Base-by-base conservation (phyloP, 2,329 filamentous ascomycete species). In the Alternaria brassicicola region DNA sequence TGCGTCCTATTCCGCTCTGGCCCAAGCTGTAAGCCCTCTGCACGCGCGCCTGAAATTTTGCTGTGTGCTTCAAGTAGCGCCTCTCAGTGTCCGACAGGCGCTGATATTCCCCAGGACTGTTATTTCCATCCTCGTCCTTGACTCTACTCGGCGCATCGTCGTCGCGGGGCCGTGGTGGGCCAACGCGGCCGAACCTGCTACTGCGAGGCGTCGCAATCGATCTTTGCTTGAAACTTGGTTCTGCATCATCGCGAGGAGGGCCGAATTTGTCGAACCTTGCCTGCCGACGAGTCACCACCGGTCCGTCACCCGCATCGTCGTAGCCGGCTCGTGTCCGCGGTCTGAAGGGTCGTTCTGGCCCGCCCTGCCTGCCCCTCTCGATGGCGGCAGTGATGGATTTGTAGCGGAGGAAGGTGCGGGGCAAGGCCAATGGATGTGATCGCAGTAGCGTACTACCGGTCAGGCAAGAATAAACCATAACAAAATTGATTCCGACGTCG, bases 341-440 rank as follows among this genome's bases (percentile, higher is more conserved):
- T 56, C 46, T 52, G 8, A 52, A 56, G 25, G 64, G 57, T 15
- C 59, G 55, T 10, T 62, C 56, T 23, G 60, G 57, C 15, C 59
- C 52, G 17, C 60, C 52, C 15, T 57, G 63, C 53, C 62, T 64
- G 49, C 67, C 72, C 62, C 69, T 63, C 59, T 75, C 73, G 57
- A 76, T 75, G 39, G 72, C 66, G 8, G 70, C 69, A 36, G 66
- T 70, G 42, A 76, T 63, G 33, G 73, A 76, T 54, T 75, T 75
- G 62, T 71, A 64, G 38, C 73, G 71, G 38, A 57, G 54, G 30
- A 67, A 70, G 2, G 61, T 57, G 43, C 48, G 63, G 6, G 68
- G 63, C 6, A 68, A 26, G 9, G n/a, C 48, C 4, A 52, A 31
- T 48, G 38, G 53, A 19, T 64, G 67, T 8, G 57, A 61, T 15